A percentile compares a stretch with the other conserved stretches of the same genome.
Evolutionary conservation across 2,329 filamentous ascomycete species (phyloP).

Genomic region (Epicoccum sorghinum): DNA sequence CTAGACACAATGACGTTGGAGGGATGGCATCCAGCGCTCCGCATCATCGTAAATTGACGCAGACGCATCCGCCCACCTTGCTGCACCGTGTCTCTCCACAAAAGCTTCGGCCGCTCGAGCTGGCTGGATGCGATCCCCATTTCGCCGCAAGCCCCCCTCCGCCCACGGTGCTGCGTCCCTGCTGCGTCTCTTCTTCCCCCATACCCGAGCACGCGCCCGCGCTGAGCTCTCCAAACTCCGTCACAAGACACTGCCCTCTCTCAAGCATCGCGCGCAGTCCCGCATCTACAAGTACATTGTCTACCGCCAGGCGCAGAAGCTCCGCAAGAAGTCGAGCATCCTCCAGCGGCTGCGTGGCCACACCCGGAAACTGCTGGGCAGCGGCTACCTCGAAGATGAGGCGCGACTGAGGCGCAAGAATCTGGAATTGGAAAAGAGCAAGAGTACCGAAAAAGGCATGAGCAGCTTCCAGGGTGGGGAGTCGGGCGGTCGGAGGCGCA

Average conservation of each 20-base stretch:
- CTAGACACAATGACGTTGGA: slow-evolving; percentile 15
- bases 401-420: slow-evolving; percentile 36
- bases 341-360: slow-evolving; percentile 40
- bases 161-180: slow-evolving; percentile 48
- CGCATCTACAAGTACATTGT: slow-evolving; percentile 78
- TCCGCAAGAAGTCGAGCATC: slow-evolving; percentile 34
- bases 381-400: slow-evolving; percentile 42
- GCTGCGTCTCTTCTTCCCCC: slow-evolving; percentile 72
- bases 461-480: slow-evolving; percentile 53
- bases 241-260: slow-evolving; percentile 73
- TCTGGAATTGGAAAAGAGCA: slow-evolving; percentile 26
- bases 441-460: slow-evolving; percentile 31
- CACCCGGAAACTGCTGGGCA: slow-evolving; percentile 40
- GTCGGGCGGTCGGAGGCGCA: slow-evolving; percentile 75
- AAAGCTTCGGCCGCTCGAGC: slow-evolving; percentile 11
- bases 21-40: slow-evolving; percentile 16
- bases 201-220: slow-evolving; percentile 66
- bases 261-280: slow-evolving; percentile 74
- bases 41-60: slow-evolving; percentile 9
- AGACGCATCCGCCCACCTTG: background rate
- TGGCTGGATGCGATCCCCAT: slow-evolving; percentile 42
- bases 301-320: slow-evolving; percentile 59
- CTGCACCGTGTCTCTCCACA: slow-evolving; percentile 2
- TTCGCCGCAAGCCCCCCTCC: slow-evolving; percentile 38
- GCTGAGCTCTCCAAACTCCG: slow-evolving; percentile 72